A percentile compares a stretch with the other conserved stretches of the same genome.
Evolutionary conservation across 1,284 basidiomycete species (phyloP).

Genomic region (Cystobasidiaceae sp.): DNA sequence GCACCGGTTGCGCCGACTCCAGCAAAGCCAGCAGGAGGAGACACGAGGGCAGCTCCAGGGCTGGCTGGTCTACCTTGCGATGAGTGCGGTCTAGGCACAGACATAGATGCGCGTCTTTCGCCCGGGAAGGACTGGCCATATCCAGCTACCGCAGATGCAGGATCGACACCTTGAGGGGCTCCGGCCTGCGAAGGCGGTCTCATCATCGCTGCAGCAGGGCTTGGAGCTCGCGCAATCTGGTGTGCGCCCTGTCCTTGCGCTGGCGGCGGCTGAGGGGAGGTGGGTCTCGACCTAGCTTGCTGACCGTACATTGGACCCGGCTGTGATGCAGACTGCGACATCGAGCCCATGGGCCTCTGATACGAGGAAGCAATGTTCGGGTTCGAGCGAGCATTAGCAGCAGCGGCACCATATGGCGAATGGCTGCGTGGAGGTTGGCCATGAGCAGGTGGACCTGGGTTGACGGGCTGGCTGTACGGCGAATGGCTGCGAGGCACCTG

Average conservation of each 20-base stretch:
- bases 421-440: slow-evolving; percentile 16
- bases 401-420: slow-evolving; percentile 13
- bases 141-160: neutral
- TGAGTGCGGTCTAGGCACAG: neutral
- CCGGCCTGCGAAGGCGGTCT: slow-evolving; percentile 18
- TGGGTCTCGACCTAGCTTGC: slow-evolving; percentile 12
- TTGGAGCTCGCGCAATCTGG: slow-evolving; percentile 10
- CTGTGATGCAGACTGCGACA: slow-evolving; percentile 2
- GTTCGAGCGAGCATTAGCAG: slow-evolving; percentile 9
- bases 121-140: slow-evolving; percentile 28
- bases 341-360: slow-evolving; percentile 1
- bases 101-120: slow-evolving; percentile 19
- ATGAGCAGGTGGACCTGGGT: neutral
- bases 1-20: slow-evolving; percentile 6
- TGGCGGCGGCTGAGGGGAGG: slow-evolving; percentile 24
- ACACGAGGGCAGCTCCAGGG: slow-evolving; percentile 12
- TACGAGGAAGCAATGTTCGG: slow-evolving; percentile 11
- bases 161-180: neutral
- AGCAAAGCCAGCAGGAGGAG: slow-evolving; percentile 22
- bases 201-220: slow-evolving; percentile 29
- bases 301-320: slow-evolving; percentile 5
- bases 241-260: neutral
- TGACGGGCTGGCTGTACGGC: slow-evolving; percentile 4
- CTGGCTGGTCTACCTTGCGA: slow-evolving; percentile 14
- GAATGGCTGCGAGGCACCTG: slow-evolving; percentile 6